Base-by-base conservation (phyloP, 225 moss, liverwort and hornwort species). In the Anthoceros angustus region DNA sequence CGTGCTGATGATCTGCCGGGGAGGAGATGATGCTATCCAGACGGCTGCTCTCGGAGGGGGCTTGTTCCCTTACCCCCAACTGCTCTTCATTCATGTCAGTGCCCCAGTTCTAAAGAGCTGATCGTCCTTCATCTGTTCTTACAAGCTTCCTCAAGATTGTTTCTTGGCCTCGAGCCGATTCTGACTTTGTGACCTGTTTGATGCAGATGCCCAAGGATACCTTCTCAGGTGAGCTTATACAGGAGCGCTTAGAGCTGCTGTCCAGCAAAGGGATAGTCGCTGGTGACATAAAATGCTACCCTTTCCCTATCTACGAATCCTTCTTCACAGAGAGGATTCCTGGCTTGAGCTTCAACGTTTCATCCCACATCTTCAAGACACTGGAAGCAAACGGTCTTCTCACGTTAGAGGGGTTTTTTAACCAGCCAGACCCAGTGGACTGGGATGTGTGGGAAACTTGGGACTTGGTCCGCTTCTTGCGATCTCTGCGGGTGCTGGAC, bases 151-250 rank as follows among this genome's bases (percentile, higher is more conserved):
- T 43, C 43, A 63, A 71, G 6, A 15, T 18, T 11, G 39, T 42
- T 5, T 4, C 21, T 61, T 60, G 23, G 3, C 0, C 7, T 8
- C 62, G 43, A n/a, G 41, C 42, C 14, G 4, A 46, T 5, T 21
- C 0, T 2, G 68, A 77, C 16, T 74, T 66, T 0, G 64, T 68
- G 9, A 67, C 68, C 42, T 64, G 74, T 61, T 80, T 78, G 21
- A 70, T 71, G 42, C 69, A 78, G 26, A 75, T 78, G 80, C 43
- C 70, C 43, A 81, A 75, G 64, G 75, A 81, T 40, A 63, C 40
- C 39, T 40, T 39, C 15, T 63, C 72, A 9, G 72, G 45, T 16
- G 39, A 61, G 40, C 41, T 41, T 25, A 68, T 80, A 41, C 43
- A 39, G 41, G 39, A 39, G 42, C 63, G 63, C 43, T 41, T 78